Evolutionary conservation across 192 early-diverging fungal genomes (phyloP), one percentile per base, ranked within the genome.

Genomic region (Rhizophagus clarus): DNA sequence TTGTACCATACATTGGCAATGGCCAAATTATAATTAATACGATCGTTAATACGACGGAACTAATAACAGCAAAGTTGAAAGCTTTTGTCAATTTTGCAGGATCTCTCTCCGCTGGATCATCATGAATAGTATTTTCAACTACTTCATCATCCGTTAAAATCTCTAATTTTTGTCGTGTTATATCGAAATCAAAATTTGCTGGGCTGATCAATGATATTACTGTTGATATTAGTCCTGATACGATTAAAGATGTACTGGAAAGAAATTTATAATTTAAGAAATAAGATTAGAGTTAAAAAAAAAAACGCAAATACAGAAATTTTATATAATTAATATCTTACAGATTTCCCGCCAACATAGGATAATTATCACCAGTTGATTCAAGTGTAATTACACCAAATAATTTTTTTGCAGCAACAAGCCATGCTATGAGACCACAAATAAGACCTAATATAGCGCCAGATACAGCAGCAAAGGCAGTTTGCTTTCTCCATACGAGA

Each of bases 341-440:
- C 51, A 93, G 69, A 77, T 93, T 94, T 12, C 92, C 92, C 2
- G 92, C 90, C 81, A 94, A 88, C 92, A 93, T 94, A 22, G 92
- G 93, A 63, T 94, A 90, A 73, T 93, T 92, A 14, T 82, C 87
- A 49, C 86, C 86, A 14, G 93, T 93, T 22, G 86, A 82, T 2
- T 81, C 83, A 1, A 94, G 49, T 2, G 84, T 90, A 64, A 94
- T 84, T 49, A 84, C 87, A 22, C 90, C 91, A 80, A 86, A 89
- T 8, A 89, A 61, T 20, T 77, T 79, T 22, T 87, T 63, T 3
- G 91, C 88, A 5, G 86, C 85, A 8, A 87, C 86, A 45, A 93
- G 81, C 92, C 92, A 93, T 12, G 91, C 87, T 6, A 80, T 82
- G 20, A 93, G 51, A 4, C 90, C 93, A 37, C 79, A 70, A 29